phyloP scores from a whole-genome alignment of 176 grass and related monocot species.

The Avena insularis region DNA sequence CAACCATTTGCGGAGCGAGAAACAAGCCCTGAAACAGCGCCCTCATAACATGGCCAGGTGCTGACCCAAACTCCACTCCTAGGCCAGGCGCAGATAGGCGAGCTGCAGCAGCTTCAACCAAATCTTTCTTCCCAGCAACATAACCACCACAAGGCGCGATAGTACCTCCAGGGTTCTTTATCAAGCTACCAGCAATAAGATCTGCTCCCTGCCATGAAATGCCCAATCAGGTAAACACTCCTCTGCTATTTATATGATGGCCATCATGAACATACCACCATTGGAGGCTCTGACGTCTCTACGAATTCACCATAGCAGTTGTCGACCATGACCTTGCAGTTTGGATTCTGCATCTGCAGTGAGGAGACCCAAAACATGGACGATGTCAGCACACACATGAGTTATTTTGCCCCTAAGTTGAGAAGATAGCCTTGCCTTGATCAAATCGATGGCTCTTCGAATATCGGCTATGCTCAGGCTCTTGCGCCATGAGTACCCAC shows the following conservation, averaged over 20 bases:
- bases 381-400: background rate
- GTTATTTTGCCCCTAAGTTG: background rate
- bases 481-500: conserved; percentile 86
- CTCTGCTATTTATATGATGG: background rate
- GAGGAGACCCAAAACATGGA: conserved; percentile 1
- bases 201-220: conserved; percentile 73
- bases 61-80: conserved; percentile 85
- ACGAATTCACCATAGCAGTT: conserved; percentile 99
- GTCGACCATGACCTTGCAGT: conserved; percentile 94
- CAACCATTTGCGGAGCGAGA: conserved; percentile 95
- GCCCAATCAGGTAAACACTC: conserved; percentile 19
- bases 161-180: conserved; percentile 94
- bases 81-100: conserved; percentile 91
- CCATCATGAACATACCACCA: conserved; percentile 63
- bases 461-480: conserved; percentile 75
- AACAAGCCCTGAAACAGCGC: conserved; percentile 88
- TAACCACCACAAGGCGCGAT: conserved; percentile 90
- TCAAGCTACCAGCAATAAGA: conserved; percentile 90
- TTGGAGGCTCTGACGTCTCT: conserved; percentile 78
- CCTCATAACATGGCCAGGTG: conserved; percentile 82
- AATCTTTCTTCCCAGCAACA: conserved; percentile 78
- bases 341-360: conserved; percentile 69
- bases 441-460: conserved; percentile 59
- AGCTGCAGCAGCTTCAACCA: conserved; percentile 76
- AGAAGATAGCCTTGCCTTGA: conserved; percentile 57